Evolutionary conservation across 1,284 basidiomycete species (phyloP), one percentile per base, ranked within the genome.

Genomic region (Tylopilus orsonianus): DNA sequence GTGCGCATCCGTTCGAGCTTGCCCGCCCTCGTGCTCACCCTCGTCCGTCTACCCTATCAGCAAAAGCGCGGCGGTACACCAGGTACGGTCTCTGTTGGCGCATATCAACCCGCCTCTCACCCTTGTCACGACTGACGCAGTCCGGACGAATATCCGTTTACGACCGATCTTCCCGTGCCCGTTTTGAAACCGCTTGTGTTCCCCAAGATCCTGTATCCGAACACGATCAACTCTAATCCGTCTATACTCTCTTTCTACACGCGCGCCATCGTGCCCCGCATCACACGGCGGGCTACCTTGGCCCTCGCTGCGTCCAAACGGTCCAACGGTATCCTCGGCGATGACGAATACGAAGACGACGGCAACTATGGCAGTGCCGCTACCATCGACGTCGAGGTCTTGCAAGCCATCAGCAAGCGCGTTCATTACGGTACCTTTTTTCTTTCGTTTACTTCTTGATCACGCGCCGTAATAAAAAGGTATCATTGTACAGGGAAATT

Each of bases 141-240:
- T 62, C 97, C 96, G 23, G 97, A 99, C 67, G 97, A 99, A 75
- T 93, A 97, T 65, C 93, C 97, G 0, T 99, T 98, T 77, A 93
- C 92, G 5, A 64, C 71, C n/a, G 73, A 83, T 55, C 85, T 99
- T 19, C 95, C 96, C 0, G 63, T 75, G 2, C 93, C 97, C 19
- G 81, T 99, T 46, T 77, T 99, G 34, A 82, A 83, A 18, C 79
- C 88, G 1, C 75, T 93, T 48, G 64, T 72, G 43, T 91, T 90
- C 69, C 94, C 95, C 0, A 67, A 77, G 3, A 82, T 97, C 47
- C 79, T 99, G 19, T 78, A 84, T 58, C 90, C 91, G 18, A 91
- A 92, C 61, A 79, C 74, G 10, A 78, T 97, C 69, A 98, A 98
- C 67, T 92, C 83, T 46, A 98, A 98, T 67, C 62, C 80, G 0